These are phyloP conservation scores for Monosporozyma servazzii DNA, from an alignment of 805 yeast genomes.

Conservation along the genomic window DNA sequence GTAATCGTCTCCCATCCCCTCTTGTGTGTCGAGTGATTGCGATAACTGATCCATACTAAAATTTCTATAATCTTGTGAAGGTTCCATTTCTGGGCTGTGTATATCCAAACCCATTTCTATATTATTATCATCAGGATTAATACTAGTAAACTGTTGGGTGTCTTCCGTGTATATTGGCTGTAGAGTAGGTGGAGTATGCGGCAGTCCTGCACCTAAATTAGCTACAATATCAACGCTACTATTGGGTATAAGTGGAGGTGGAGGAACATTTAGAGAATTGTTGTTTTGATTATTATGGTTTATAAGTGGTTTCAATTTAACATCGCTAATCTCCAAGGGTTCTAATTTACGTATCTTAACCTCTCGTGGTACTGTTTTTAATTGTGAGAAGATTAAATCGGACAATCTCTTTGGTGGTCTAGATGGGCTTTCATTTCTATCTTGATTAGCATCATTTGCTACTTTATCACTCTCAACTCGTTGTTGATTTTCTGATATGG, in stretches of 20 bases:
- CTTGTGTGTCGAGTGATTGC: background rate
- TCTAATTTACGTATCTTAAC: constrained; percentile 13
- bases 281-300: background rate
- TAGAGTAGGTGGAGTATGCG: background rate
- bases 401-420: constrained; percentile 4
- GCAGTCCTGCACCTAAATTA: background rate
- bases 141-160: background rate
- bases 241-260: background rate
- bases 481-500: background rate
- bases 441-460: background rate
- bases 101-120: background rate
- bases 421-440: background rate
- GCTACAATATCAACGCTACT: background rate
- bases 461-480: background rate
- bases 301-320: background rate
- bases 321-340: constrained; percentile 10
- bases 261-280: background rate
- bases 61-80: background rate
- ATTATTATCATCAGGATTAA: background rate
- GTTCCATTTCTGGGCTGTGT: background rate
- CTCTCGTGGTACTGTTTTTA: constrained; percentile 6
- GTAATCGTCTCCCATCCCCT: background rate
- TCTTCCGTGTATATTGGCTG: background rate
- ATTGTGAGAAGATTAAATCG: constrained; percentile 10
- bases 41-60: background rate